Evolutionary conservation across 192 early-diverging fungal genomes (phyloP), one percentile per base, ranked within the genome.

Genomic region (Lunasporangiospora selenospora): DNA sequence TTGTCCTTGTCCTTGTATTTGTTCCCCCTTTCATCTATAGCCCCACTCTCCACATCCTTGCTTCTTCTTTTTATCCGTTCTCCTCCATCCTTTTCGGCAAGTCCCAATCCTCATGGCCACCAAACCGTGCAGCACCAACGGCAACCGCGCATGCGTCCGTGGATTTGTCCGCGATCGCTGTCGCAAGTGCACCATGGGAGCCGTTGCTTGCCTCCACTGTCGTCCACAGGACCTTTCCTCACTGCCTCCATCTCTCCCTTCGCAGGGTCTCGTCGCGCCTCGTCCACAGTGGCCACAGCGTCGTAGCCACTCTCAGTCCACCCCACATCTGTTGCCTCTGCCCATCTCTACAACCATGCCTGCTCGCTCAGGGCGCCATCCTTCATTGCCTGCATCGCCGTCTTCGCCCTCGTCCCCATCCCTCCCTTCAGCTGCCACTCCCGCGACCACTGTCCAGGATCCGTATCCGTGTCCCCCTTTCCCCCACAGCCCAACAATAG

Each of bases 131-230:
- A 24, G 33, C 21, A 24, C 44, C 21, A 53, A 54, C 24, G 42
- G 52, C 21, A 41, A 33, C 43, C 62, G 26, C 30, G 43, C 29
- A 15, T 64, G 62, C 26, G 13, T 33, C 31, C 51, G 62, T n/a
- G 62, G 62, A 42, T 64, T 64, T 48, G 36, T 64, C 41, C 40
- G 62, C 19, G 52, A 64, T 19, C 62, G 62, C 7, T 64, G 62
- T 43, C 50, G 36, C 12, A 64, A 54, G 24, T 64, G 62, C 18
- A 40, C 38, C 26, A 12, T 64, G 43, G 62, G 62, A 12, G 53
- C 62, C 6, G 23, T 53, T 27, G 33, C 33, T 15, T 64, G 62
- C 44, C 23, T 45, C 21, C 44, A 54, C 43, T 64, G n/a, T n/a
- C n/a, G n/a, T n/a, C n/a, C n/a, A n/a, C n/a, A n/a, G n/a, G n/a